Conservation (phyloP, 2,329 filamentous ascomycete genomes). For the Scopulariopsis brevicaulis region DNA sequence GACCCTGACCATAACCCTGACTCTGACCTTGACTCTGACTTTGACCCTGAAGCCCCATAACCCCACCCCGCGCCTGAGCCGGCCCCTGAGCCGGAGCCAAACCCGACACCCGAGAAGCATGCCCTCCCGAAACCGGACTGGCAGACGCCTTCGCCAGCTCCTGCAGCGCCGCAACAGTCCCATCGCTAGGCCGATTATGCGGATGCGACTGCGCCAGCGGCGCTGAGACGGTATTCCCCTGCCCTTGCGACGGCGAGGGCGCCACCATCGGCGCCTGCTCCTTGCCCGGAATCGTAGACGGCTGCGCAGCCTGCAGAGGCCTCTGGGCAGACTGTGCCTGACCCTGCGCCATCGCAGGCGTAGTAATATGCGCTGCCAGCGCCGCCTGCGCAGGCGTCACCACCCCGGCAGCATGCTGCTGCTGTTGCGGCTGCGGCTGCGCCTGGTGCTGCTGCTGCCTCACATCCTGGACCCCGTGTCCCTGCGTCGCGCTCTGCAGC, state of each 20-base stretch:
- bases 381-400: slow-evolving; percentile 8
- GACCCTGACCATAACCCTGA: background rate
- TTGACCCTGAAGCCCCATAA: background rate
- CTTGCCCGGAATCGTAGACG: background rate
- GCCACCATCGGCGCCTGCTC: background rate
- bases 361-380: slow-evolving; percentile 6
- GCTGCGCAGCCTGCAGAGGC: slow-evolving; percentile 3
- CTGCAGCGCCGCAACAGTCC: background rate
- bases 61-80: background rate
- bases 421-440: slow-evolving; percentile 10
- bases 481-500: slow-evolving; percentile 26
- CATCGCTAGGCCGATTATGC: background rate
- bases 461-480: background rate
- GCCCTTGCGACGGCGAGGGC: background rate
- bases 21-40: background rate
- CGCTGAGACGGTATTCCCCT: background rate
- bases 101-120: background rate
- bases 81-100: background rate
- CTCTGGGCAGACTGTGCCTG: slow-evolving; percentile 3
- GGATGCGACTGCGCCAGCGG: background rate
- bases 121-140: background rate
- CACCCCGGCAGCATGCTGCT: slow-evolving; percentile 13
- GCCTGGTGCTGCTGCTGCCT: slow-evolving; percentile 8
- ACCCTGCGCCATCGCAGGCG: slow-evolving; percentile 3
- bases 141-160: background rate